These are phyloP conservation scores for Tuber borchii DNA, from an alignment of 495 filamentous ascomycete species.

Conservation along the genomic window DNA sequence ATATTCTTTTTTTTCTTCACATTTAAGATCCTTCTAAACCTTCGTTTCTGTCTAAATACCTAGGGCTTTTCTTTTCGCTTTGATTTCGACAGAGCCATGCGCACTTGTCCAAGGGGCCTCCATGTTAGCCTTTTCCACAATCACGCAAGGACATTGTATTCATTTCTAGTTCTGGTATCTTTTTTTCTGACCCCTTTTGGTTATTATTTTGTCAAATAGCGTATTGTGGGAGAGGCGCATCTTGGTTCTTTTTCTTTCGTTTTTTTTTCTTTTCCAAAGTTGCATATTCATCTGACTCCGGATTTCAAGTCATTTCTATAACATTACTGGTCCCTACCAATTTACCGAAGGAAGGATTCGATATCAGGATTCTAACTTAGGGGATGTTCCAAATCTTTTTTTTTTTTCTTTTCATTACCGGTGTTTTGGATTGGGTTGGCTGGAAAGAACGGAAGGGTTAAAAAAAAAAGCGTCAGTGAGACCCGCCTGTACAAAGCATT, in stretches of 20 bases:
- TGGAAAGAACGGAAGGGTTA: neutral
- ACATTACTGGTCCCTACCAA: neutral
- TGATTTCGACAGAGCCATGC: neutral
- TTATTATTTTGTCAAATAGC: neutral
- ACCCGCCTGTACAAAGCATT: neutral
- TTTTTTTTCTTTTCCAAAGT: neutral
- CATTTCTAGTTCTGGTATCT: neutral
- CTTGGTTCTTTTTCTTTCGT: neutral
- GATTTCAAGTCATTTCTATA: neutral
- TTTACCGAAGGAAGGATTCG: neutral
- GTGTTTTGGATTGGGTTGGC: neutral
- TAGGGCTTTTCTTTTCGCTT: conserved; percentile 29
- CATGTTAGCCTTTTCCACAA: neutral
- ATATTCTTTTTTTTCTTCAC: neutral
- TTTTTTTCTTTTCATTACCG: neutral
- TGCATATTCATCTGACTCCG: neutral
- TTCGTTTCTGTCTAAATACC: conserved; percentile 41
- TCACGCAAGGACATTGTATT: neutral
- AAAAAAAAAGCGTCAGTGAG: neutral
- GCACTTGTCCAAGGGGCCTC: neutral
- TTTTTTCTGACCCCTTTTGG: neutral
- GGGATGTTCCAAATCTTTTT: neutral
- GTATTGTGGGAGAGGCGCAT: conserved; percentile 5
- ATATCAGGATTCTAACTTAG: neutral
- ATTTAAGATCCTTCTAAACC: conserved; percentile 13